Conservation (phyloP, 306 rosid species). For the Arachis hypogaea region DNA sequence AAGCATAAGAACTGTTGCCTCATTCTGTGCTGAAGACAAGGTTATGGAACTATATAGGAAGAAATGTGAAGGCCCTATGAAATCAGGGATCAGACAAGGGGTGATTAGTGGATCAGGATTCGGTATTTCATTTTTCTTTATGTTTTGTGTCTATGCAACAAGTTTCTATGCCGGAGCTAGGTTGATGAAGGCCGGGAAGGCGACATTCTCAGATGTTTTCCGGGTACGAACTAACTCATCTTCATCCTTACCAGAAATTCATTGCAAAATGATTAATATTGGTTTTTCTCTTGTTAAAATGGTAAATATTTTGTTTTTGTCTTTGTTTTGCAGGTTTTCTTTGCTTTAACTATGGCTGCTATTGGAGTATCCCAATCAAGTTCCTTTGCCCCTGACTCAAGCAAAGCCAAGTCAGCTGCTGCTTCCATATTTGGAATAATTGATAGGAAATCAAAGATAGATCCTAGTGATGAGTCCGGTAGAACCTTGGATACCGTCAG, state of each 20-base stretch:
- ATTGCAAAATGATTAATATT: background rate
- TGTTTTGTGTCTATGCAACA: constrained; percentile 68
- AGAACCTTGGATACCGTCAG: constrained; percentile 53
- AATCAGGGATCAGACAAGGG: constrained; percentile 73
- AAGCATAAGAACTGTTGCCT: constrained; percentile 86
- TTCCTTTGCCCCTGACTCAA: constrained; percentile 67
- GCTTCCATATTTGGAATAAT: constrained; percentile 81
- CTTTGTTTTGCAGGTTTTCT: constrained; percentile 66
- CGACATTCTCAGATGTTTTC: constrained; percentile 66
- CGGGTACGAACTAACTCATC: constrained; percentile 45
- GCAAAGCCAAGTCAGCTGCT: constrained; percentile 69
- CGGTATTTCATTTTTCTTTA: constrained; percentile 70
- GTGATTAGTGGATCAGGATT: constrained; percentile 85
- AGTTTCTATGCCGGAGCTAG: constrained; percentile 84
- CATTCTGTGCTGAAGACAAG: constrained; percentile 88
- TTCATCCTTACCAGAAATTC: background rate
- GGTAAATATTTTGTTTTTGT: background rate
- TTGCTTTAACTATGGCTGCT: constrained; percentile 86
- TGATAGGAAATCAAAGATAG: constrained; percentile 66
- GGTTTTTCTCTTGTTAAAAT: constrained; percentile 3
- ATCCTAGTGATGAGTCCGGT: constrained; percentile 75
- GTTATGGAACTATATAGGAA: constrained; percentile 78
- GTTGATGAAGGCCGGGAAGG: constrained; percentile 54
- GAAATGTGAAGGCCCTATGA: constrained; percentile 83
- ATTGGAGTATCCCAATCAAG: constrained; percentile 76